Conservation (phyloP, 2,329 filamentous ascomycete genomes). For the Alternaria metachromatica region DNA sequence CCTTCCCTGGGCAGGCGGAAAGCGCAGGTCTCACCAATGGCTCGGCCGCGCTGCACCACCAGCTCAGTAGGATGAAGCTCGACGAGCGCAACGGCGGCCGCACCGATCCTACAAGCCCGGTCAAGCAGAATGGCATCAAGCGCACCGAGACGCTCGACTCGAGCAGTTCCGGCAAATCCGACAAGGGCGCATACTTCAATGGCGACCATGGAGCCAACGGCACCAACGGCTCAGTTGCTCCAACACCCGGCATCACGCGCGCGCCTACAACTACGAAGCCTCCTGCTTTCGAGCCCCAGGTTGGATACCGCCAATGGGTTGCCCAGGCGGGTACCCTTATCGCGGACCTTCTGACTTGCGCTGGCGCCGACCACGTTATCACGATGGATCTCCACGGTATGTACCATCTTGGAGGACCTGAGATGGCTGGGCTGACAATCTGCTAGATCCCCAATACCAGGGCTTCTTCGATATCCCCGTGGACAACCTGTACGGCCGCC, state of each 20-base stretch:
- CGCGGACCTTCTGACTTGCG: constrained; percentile 91
- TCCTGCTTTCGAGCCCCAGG: constrained; percentile 75
- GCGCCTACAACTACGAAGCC: constrained; percentile 53
- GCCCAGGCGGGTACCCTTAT: constrained; percentile 95
- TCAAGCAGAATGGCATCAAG: constrained; percentile 33
- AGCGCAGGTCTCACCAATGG: constrained; percentile 71
- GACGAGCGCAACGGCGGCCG: constrained; percentile 60
- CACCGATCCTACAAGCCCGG: constrained; percentile 33
- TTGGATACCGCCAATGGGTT: constrained; percentile 98
- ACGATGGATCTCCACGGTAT: constrained; percentile 80
- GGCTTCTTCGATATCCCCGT: constrained; percentile 99
- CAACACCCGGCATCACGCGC: constrained; percentile 23
- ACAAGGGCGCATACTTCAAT: constrained; percentile 28
- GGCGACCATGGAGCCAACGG: constrained; percentile 36
- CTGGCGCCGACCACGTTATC: constrained; percentile 94
- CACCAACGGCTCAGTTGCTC: constrained; percentile 16
- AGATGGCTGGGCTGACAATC: constrained; percentile 9
- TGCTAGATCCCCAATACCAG: constrained; percentile 92
- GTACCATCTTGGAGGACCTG: background rate
- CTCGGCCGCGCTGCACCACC: constrained; percentile 72
- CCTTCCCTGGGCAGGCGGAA: constrained; percentile 73
- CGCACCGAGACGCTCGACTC: constrained; percentile 45
- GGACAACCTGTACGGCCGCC: constrained; percentile 91
- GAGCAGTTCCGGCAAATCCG: constrained; percentile 37
- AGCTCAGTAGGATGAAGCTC: constrained; percentile 71